Evolutionary conservation across 2,329 filamentous ascomycete species (phyloP).

Genomic region (Biscogniauxia marginata): DNA sequence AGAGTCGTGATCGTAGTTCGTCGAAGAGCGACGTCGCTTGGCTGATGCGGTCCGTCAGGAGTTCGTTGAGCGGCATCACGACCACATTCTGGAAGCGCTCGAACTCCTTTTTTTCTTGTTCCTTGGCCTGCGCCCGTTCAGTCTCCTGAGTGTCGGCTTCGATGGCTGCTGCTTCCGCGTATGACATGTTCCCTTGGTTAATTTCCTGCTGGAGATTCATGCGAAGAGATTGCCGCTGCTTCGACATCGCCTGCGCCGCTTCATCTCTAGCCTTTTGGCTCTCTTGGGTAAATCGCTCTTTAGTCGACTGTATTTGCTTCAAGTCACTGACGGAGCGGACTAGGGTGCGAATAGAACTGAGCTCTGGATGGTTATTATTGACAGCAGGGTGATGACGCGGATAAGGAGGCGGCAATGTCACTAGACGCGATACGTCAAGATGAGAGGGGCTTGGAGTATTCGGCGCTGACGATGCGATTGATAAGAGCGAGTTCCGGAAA

Average conservation of each 20-base stretch:
- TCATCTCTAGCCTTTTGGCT: constrained; percentile 60
- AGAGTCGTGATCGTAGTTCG: constrained; percentile 69
- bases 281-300: constrained; percentile 57
- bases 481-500: constrained; percentile 40
- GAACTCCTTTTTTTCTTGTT: constrained; percentile 76
- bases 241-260: constrained; percentile 46
- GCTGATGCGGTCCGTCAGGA: constrained; percentile 73
- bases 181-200: constrained; percentile 73
- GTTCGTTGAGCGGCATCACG: constrained; percentile 77
- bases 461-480: constrained; percentile 42
- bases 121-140: constrained; percentile 69
- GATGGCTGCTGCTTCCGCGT: constrained; percentile 77
- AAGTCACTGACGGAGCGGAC: constrained; percentile 75
- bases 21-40: constrained; percentile 76
- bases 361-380: constrained; percentile 90
- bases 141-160: constrained; percentile 71
- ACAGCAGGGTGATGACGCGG: constrained; percentile 93
- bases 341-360: constrained; percentile 72
- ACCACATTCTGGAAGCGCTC: constrained; percentile 81
- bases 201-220: constrained; percentile 78
- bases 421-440: constrained; percentile 85
- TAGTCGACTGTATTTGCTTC: constrained; percentile 66
- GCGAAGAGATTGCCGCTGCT: constrained; percentile 64
- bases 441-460: constrained; percentile 50
- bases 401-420: constrained; percentile 91